Evolutionary conservation across 768 basidiomycete species (phyloP), one percentile per base, ranked within the genome.

Genomic region (Psilocybe subaeruginosa): DNA sequence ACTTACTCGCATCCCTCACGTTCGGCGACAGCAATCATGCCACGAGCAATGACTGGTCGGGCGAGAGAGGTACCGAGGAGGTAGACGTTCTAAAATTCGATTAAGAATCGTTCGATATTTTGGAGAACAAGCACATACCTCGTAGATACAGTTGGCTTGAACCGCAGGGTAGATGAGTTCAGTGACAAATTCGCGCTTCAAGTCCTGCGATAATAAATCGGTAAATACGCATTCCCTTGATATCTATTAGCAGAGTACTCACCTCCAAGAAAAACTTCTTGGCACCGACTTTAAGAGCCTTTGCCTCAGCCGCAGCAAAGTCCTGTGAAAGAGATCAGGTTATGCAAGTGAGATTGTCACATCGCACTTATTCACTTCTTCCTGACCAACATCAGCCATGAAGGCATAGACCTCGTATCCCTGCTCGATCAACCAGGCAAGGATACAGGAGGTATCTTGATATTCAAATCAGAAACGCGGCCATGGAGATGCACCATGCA

Each of bases 131-230:
- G n/a, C 54, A 66, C 78, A 31, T 39, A 92, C 94, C 83, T 99
- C 97, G 78, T 99, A 99, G 78, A 99, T 99, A 78, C 91, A 92
- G 78, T 99, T 99, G 62, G 94, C 95, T 78, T 99, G 97, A 12
- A 99, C 88, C 47, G 97, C 97, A 27, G 97, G 97, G 77, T 97
- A 99, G 73, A 99, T 98, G 66, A 99, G 85, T 73, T 98, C 92
- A 48, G 90, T 93, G 52, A 99, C 84, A 70, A 99, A 99, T 77
- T 99, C 97, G 64, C 90, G 86, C 74, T 89, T 95, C 69, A 98
- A 80, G 74, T 99, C 97, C 93, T 97, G 64, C 30, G 16, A 51
- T 30, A 39, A 33, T 7, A 16, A 49, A 23, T 35, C n/a, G 19
- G 3, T 14, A 39, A 57, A 14, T 49, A 31, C 3, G 4, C n/a